Evolutionary conservation across 331 rosid species (phyloP).

Genomic region (Stylosanthes scabra): DNA sequence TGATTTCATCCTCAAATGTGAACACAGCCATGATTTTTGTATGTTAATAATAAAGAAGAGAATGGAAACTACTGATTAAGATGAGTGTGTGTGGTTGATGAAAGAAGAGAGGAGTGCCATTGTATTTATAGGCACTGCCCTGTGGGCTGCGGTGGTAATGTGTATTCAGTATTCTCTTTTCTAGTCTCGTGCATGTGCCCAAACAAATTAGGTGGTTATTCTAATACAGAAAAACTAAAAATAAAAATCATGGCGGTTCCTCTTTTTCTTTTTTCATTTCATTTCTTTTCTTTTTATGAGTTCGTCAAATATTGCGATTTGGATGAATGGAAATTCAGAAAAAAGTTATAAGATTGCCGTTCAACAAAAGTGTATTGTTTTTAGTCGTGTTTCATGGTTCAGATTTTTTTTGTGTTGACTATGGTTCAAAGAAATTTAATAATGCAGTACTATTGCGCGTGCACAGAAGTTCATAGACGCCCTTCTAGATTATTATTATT

Average conservation of each 20-base stretch:
- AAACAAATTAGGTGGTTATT: too few species aligned
- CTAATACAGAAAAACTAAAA: too few species aligned
- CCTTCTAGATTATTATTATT: too few species aligned
- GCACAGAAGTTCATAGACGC: not conserved
- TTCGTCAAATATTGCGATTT: conserved; percentile 19
- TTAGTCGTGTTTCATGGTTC: not conserved
- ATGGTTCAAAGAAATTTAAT: not conserved
- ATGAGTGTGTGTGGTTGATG: not conserved
- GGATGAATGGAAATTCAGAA: not conserved
- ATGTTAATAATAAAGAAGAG: not conserved
- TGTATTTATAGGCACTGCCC: conserved; percentile 35
- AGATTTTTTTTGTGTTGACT: too few species aligned
- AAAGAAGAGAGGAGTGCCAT: not conserved
- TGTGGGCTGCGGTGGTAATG: too few species aligned
- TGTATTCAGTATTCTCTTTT: too few species aligned
- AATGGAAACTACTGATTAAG: too few species aligned
- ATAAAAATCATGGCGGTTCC: too few species aligned
- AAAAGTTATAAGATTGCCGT: not conserved
- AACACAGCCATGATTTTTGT: conserved; percentile 41
- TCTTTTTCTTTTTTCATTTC: not conserved
- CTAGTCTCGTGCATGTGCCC: too few species aligned
- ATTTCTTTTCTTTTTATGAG: not conserved
- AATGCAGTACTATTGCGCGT: not conserved
- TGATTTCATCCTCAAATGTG: conserved; percentile 34
- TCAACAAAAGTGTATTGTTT: conserved; percentile 24